Evolutionary conservation across 2,329 filamentous ascomycete genomes (phyloP).

Genomic region (Aspergillus persii): DNA sequence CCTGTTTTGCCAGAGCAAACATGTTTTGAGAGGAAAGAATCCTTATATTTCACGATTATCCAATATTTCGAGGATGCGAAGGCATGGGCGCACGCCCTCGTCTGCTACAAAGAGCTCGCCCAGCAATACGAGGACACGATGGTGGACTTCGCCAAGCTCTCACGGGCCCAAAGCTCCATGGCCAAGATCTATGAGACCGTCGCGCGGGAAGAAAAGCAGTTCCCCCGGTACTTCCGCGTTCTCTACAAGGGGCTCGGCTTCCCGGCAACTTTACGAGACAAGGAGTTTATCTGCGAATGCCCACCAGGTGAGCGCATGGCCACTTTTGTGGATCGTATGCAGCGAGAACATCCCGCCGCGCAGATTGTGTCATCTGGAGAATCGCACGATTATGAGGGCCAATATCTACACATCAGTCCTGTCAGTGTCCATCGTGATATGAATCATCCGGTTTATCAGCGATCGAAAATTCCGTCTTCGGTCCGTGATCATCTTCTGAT

Average conservation of each 20-base stretch:
- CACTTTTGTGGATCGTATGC: conserved; percentile 86
- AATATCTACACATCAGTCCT: conserved; percentile 79
- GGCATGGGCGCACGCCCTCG: conserved; percentile 84
- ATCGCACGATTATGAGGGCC: conserved; percentile 80
- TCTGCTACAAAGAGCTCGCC: conserved; percentile 86
- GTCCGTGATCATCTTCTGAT: conserved; percentile 85
- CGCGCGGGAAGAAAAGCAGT: conserved; percentile 72
- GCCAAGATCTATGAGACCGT: conserved; percentile 89
- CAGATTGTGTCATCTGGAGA: conserved; percentile 71
- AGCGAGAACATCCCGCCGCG: conserved; percentile 82
- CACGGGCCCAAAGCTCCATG: conserved; percentile 83
- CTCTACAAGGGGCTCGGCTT: conserved; percentile 88
- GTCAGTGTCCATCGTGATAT: conserved; percentile 82
- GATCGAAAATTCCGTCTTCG: conserved; percentile 76
- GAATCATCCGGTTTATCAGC: conserved; percentile 78
- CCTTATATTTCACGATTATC: conserved; percentile 91
- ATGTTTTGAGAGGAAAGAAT: conserved; percentile 88
- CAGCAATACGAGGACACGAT: conserved; percentile 85
- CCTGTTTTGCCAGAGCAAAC: conserved; percentile 79
- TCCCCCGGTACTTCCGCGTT: conserved; percentile 88
- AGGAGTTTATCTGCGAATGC: conserved; percentile 89
- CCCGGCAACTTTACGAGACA: conserved; percentile 74
- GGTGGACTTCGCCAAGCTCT: conserved; percentile 90
- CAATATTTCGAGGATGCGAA: conserved; percentile 92
- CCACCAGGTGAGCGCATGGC: conserved; percentile 71